Evolutionary conservation across 2,329 filamentous ascomycete species (phyloP), one percentile per base, ranked within the genome.

Genomic region (Colletotrichum sp.): DNA sequence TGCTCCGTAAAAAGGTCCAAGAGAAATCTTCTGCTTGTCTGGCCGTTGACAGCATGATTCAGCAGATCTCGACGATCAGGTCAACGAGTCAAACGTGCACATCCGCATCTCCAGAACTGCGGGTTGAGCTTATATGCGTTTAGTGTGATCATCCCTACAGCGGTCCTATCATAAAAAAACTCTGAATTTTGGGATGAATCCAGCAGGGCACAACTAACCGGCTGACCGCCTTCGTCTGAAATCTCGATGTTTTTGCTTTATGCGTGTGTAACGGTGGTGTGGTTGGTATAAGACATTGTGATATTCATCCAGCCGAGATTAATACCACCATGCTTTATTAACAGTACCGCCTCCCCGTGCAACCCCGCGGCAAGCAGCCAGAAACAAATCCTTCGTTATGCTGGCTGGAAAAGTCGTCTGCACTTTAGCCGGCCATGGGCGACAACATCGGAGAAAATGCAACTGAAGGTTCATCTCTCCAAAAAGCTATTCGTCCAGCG

Each of bases 21-120:
- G 25, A 60, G 6, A 32, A n/a, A 18, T n/a, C n/a, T n/a, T n/a
- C n/a, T n/a, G n/a, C n/a, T n/a, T n/a, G n/a, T n/a, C n/a, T n/a
- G n/a, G n/a, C n/a, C n/a, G n/a, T n/a, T n/a, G n/a, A n/a, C n/a
- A n/a, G n/a, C 43, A 66, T 28, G 62, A 52, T 22, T 66, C 62
- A 66, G 39, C 36, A 27, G 36, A 66, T 39, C 36, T 52, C 39
- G 62, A 66, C 65, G 39, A 55, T 66, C 64, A 55, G 39, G 64
- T 66, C 64, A 55, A 7, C 56, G 67, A 62, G 67, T 62, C 67
- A 62, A 62, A 70, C 36, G 67, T 62, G 67, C 67, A 62, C 67
- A 62, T 34, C 56, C 18, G 39, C 39, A 55, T 55, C 28, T 25
- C 27, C 34, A 28, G 43, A 52, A 9, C 52, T 13, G 32, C 4